A percentile compares a stretch with the other conserved stretches of the same genome.
These are phyloP conservation scores for Pneumocystis carinii DNA, from an alignment of 1,139 yeast genomes.

Conservation along the genomic window DNA sequence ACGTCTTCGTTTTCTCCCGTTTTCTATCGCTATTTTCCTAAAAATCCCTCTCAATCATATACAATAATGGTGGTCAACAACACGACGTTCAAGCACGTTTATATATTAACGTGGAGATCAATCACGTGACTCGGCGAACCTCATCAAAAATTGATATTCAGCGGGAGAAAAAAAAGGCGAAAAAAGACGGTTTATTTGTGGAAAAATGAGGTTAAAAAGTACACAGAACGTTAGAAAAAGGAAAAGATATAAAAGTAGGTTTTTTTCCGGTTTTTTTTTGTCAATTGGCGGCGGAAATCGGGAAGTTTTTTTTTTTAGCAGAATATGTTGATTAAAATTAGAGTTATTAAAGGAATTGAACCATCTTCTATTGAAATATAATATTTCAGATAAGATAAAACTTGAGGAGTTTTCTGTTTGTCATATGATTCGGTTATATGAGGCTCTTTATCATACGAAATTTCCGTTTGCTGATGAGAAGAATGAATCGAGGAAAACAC, in stretches of 20 bases:
- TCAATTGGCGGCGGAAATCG: background rate
- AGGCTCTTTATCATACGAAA: background rate
- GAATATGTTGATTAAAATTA: background rate
- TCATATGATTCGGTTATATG: background rate
- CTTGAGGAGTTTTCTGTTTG: background rate
- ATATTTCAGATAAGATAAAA: background rate
- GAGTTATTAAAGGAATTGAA: background rate
- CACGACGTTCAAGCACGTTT: too few relatives aligned
- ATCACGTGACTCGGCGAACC: too few relatives aligned
- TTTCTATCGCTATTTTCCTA: too few relatives aligned
- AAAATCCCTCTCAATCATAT: too few relatives aligned
- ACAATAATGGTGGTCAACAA: too few relatives aligned
- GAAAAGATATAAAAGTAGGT: background rate
- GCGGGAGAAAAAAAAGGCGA: too few relatives aligned
- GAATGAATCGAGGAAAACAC: background rate
- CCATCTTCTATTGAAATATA: background rate
- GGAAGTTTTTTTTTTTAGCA: background rate
- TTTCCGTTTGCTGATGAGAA: background rate
- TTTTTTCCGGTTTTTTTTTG: background rate
- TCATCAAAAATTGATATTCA: too few relatives aligned
- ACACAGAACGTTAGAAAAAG: background rate
- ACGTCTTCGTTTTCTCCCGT: too few relatives aligned
- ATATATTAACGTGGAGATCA: too few relatives aligned
- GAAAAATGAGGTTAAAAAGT: background rate
- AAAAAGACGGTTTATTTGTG: background rate